Conservation (phyloP, 2,329 filamentous ascomycete genomes). For the Torrubiellomyces zombiae region DNA sequence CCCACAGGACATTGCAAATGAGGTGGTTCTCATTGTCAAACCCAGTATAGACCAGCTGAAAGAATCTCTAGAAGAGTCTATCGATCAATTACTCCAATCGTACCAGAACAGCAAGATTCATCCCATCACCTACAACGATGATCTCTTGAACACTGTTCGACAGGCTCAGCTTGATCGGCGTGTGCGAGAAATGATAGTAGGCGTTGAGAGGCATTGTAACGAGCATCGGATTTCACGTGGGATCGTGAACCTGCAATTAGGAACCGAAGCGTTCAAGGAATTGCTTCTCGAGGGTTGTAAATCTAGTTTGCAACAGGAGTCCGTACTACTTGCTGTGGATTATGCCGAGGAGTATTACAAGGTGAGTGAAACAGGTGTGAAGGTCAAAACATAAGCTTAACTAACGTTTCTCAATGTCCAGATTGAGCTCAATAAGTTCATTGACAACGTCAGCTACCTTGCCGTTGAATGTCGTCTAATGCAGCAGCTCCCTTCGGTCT, state of each 20-base stretch:
- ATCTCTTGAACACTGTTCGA: conserved; percentile 23
- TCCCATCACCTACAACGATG: conserved; percentile 36
- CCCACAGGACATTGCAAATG: conserved; percentile 4
- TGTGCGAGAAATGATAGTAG: neutral
- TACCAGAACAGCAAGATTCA: conserved; percentile 23
- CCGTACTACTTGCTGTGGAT: conserved; percentile 16
- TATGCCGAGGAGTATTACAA: conserved; percentile 24
- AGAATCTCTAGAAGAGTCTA: conserved; percentile 20
- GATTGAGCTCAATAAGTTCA: conserved; percentile 8
- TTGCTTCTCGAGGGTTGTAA: too few relatives aligned
- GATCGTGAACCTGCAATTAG: too few relatives aligned
- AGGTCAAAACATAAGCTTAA: conserved; percentile 1
- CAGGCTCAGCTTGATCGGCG: conserved; percentile 8
- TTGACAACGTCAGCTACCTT: conserved; percentile 10
- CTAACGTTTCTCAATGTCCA: conserved; percentile 2
- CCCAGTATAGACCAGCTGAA: conserved; percentile 7
- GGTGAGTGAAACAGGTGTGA: too few relatives aligned
- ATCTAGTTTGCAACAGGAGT: too few relatives aligned
- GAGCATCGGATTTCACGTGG: too few relatives aligned
- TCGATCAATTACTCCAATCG: conserved; percentile 26
- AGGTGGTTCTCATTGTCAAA: conserved; percentile 7
- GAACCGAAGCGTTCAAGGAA: too few relatives aligned
- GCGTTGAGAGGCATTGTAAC: too few relatives aligned
- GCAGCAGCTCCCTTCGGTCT: conserved; percentile 5
- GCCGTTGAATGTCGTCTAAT: conserved; percentile 10